Percentiles rank a stretch among this genome's conserved stretches.
Evolutionary conservation across 2,329 filamentous ascomycete species (phyloP).

Genomic region (Diplodia scrobiculata): DNA sequence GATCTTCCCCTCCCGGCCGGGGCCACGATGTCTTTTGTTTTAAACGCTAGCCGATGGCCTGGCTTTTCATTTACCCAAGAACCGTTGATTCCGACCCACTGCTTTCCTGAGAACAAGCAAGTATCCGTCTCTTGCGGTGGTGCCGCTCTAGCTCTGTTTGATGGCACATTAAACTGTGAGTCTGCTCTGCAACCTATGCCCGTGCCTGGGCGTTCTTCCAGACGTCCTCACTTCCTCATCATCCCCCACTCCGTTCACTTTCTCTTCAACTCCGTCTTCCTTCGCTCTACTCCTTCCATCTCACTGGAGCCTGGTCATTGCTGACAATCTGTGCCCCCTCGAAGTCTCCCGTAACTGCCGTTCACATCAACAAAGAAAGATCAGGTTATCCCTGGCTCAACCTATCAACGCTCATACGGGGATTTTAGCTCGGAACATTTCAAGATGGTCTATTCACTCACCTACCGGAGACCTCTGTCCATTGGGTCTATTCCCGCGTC

Average conservation of each 20-base stretch:
- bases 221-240: not conserved
- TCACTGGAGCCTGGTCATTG: too few relatives aligned
- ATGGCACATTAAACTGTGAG: not conserved
- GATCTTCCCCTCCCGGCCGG: slow-evolving; percentile 14
- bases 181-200: not conserved
- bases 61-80: not conserved
- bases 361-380: too few relatives aligned
- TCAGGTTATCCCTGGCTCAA: too few relatives aligned
- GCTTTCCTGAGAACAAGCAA: slow-evolving; percentile 9
- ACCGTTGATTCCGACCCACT: not conserved
- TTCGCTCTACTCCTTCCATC: not conserved
- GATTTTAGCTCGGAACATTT: too few relatives aligned
- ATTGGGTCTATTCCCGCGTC: not conserved
- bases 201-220: not conserved
- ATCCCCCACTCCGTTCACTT: not conserved
- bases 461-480: slow-evolving; percentile 18
- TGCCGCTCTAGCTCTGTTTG: not conserved
- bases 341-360: too few relatives aligned
- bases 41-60: slow-evolving; percentile 3
- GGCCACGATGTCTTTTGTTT: slow-evolving; percentile 7
- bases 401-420: too few relatives aligned
- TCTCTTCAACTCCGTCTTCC: not conserved
- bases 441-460: slow-evolving; percentile 26
- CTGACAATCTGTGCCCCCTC: too few relatives aligned
- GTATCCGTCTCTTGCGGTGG: slow-evolving; percentile 5